Evolutionary conservation across 169 alveolate genomes (phyloP).

Genomic region (Sarcocystis neurona): DNA sequence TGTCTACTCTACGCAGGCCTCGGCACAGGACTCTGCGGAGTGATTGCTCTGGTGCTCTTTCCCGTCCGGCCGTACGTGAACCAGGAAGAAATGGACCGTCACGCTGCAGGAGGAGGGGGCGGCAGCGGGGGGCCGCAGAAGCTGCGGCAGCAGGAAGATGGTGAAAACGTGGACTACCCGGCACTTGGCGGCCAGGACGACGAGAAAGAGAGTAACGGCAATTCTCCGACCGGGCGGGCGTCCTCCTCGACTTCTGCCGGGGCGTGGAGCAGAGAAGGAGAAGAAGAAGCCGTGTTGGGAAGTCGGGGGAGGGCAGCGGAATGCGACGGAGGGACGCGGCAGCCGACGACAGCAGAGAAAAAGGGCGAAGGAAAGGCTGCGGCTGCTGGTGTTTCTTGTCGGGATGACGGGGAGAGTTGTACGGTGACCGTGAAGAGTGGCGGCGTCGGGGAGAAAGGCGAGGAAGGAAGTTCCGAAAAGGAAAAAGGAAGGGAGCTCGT

Average conservation of each 20-base stretch:
- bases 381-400: background rate
- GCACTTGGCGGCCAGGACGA: background rate
- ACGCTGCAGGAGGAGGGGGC: background rate
- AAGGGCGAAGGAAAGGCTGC: background rate
- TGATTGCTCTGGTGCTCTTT: background rate
- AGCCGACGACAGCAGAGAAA: background rate
- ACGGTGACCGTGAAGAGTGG: background rate
- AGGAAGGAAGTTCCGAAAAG: background rate
- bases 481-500: background rate
- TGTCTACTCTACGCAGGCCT: constrained; percentile 18
- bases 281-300: background rate
- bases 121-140: background rate
- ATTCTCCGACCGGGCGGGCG: too few species aligned
- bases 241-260: background rate
- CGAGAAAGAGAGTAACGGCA: too few species aligned
- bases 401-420: background rate
- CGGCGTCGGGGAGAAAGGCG: background rate
- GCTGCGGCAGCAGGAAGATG: background rate
- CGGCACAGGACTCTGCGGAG: background rate
- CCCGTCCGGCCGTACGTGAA: background rate
- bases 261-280: background rate
- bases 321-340: background rate
- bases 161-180: background rate
- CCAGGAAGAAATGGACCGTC: constrained; percentile 34
- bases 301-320: too few species aligned